A percentile compares a stretch with the other conserved stretches of the same genome.
These are phyloP conservation scores for Sporothrix sp. DNA, from an alignment of 2,329 filamentous ascomycete genomes.

Conservation along the genomic window DNA sequence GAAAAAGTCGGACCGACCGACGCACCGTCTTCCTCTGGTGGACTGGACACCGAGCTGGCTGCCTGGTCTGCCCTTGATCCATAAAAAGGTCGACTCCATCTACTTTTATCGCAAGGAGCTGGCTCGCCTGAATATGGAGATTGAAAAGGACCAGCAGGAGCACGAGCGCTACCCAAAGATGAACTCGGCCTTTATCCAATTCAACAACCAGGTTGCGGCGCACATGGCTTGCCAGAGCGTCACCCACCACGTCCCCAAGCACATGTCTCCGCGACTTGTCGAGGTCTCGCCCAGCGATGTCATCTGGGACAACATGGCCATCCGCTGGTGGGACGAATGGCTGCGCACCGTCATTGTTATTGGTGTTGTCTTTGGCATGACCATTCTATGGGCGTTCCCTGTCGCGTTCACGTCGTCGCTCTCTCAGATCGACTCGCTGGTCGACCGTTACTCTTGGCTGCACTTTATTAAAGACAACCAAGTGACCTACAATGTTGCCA, in stretches of 20 bases:
- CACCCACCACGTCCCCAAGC: slow-evolving; percentile 80
- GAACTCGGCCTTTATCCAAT: slow-evolving; percentile 97
- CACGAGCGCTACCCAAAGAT: slow-evolving; percentile 81
- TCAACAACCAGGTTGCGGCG: slow-evolving; percentile 93
- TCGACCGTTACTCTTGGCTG: slow-evolving; percentile 56
- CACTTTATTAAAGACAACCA: slow-evolving; percentile 53
- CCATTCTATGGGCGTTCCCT: slow-evolving; percentile 82
- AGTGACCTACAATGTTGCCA: slow-evolving; percentile 50
- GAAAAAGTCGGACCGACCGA: slow-evolving; percentile 71
- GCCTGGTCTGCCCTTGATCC: slow-evolving; percentile 65
- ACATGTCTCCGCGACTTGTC: slow-evolving; percentile 87
- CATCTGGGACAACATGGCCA: slow-evolving; percentile 94
- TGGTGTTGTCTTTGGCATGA: slow-evolving; percentile 58
- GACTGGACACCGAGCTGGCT: slow-evolving; percentile 55
- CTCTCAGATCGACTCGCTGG: slow-evolving; percentile 64
- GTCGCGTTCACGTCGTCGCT: slow-evolving; percentile 80
- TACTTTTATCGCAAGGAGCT: slow-evolving; percentile 82
- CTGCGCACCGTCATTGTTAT: slow-evolving; percentile 58
- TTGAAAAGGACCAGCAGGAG: slow-evolving; percentile 78
- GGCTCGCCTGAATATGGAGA: slow-evolving; percentile 80
- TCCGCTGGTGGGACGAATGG: slow-evolving; percentile 89
- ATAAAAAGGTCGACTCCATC: slow-evolving; percentile 90
- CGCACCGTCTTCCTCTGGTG: slow-evolving; percentile 61
- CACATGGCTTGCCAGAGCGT: slow-evolving; percentile 96
- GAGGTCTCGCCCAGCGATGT: slow-evolving; percentile 91